Conservation (phyloP, 805 yeast species). For the Yarrowia sp. region DNA sequence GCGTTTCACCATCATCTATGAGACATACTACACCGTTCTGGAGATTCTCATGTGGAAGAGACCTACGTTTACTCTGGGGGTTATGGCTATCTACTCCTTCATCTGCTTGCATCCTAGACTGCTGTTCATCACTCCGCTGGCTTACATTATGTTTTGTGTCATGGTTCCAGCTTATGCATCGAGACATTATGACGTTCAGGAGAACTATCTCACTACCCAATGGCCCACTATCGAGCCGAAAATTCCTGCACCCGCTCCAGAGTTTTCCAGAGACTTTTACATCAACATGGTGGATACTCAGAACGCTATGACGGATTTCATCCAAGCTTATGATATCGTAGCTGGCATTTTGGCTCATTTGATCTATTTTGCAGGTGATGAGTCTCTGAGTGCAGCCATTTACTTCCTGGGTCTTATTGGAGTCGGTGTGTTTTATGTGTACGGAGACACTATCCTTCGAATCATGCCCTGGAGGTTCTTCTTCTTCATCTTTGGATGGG, state of each 20-base stretch:
- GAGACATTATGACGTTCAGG: constrained; percentile 62
- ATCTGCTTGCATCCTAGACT: constrained; percentile 56
- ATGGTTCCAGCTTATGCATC: constrained; percentile 66
- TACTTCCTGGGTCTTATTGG: constrained; percentile 27
- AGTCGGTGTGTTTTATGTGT: constrained; percentile 36
- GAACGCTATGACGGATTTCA: constrained; percentile 70
- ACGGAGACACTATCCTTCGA: constrained; percentile 35
- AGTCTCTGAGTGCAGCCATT: constrained; percentile 34
- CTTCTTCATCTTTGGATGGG: constrained; percentile 52
- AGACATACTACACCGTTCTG: constrained; percentile 55
- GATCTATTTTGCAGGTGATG: constrained; percentile 63
- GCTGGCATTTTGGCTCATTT: constrained; percentile 51
- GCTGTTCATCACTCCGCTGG: constrained; percentile 47
- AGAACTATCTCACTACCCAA: constrained; percentile 49
- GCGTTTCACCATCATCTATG: constrained; percentile 43
- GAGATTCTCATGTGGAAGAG: constrained; percentile 62
- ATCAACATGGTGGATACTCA: constrained; percentile 81
- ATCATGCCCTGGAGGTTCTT: constrained; percentile 43
- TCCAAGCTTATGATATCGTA: constrained; percentile 57
- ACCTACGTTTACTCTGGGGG: constrained; percentile 59
- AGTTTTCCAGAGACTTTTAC: constrained; percentile 72
- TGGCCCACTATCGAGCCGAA: constrained; percentile 47
- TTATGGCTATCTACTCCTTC: constrained; percentile 51
- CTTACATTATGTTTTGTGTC: constrained; percentile 51
- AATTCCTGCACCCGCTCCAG: constrained; percentile 70